These are phyloP conservation scores for Thielaviopsis punctulata DNA, from an alignment of 2,329 filamentous ascomycete genomes.

Conservation along the genomic window DNA sequence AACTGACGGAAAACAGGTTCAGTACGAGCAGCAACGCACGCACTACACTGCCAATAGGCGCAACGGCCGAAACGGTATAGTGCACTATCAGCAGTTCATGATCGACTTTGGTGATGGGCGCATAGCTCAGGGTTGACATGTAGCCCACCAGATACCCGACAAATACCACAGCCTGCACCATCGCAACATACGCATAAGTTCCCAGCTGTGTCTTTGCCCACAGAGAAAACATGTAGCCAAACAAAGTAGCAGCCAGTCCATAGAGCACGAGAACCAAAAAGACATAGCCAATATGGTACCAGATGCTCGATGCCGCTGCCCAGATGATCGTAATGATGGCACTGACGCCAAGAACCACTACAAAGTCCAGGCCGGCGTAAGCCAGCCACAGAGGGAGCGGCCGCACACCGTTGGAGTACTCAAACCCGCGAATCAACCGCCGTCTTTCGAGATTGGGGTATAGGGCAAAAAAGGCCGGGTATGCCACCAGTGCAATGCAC, in stretches of 20 bases:
- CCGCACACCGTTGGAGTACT: slow-evolving; percentile 83
- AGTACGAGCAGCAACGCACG: slow-evolving; percentile 59
- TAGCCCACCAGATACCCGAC: slow-evolving; percentile 56
- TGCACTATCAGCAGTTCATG: slow-evolving; percentile 49
- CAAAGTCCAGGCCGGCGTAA: slow-evolving; percentile 65
- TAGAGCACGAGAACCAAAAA: slow-evolving; percentile 71
- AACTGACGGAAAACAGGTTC: slow-evolving; percentile 72
- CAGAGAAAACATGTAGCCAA: slow-evolving; percentile 68
- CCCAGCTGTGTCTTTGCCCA: slow-evolving; percentile 64
- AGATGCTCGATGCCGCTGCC: slow-evolving; percentile 43
- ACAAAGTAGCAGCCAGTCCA: slow-evolving; percentile 56
- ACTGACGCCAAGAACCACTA: slow-evolving; percentile 41
- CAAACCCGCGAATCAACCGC: slow-evolving; percentile 61
- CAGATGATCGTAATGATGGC: slow-evolving; percentile 48
- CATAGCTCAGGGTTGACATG: slow-evolving; percentile 56
- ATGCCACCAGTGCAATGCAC: slow-evolving; percentile 58
- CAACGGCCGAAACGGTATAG: slow-evolving; percentile 55
- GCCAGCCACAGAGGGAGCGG: slow-evolving; percentile 72
- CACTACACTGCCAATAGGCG: slow-evolving; percentile 61
- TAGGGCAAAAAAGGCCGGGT: slow-evolving; percentile 72
- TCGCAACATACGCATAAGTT: slow-evolving; percentile 69
- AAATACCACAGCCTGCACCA: slow-evolving; percentile 55
- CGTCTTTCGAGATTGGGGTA: slow-evolving; percentile 78
- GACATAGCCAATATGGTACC: slow-evolving; percentile 66
- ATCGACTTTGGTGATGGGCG: slow-evolving; percentile 52